phyloP scores from a whole-genome alignment of 306 rosid species.

The Fagus crenata region DNA sequence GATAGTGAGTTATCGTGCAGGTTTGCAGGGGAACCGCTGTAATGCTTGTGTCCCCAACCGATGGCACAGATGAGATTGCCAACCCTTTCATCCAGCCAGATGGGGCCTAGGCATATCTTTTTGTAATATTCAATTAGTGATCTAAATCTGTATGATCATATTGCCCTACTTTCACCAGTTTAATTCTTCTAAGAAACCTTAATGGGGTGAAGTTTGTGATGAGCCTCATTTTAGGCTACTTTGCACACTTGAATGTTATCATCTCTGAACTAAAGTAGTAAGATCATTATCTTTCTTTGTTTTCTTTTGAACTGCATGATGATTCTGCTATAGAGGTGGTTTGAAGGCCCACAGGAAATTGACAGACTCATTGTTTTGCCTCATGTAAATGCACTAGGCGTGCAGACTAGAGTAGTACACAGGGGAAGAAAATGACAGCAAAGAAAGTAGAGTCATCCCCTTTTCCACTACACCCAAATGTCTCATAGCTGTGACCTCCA shows the following conservation, averaged over 20 bases:
- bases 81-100: constrained; percentile 94
- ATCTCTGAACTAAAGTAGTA: background rate
- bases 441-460: too few species aligned
- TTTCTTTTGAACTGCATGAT: background rate
- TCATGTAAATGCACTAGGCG: too few species aligned
- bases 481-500: too few species aligned
- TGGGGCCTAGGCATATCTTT: constrained; percentile 51
- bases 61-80: constrained; percentile 96
- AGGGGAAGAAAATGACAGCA: too few species aligned
- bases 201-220: background rate
- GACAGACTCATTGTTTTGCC: background rate
- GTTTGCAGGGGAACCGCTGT: constrained; percentile 99
- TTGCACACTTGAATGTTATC: background rate
- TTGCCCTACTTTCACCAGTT: constrained; percentile 4
- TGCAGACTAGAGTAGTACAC: too few species aligned
- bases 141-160: constrained; percentile 15
- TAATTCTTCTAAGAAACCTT: constrained; percentile 22
- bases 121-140: background rate
- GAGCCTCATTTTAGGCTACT: constrained; percentile 9
- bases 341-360: background rate
- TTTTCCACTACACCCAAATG: too few species aligned
- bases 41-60: constrained; percentile 98
- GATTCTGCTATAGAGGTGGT: background rate
- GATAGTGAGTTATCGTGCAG: constrained; percentile 40
- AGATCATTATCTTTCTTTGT: background rate